phyloP scores from a whole-genome alignment of 148 eudicot genomes.

The Fagopyrum esculentum region DNA sequence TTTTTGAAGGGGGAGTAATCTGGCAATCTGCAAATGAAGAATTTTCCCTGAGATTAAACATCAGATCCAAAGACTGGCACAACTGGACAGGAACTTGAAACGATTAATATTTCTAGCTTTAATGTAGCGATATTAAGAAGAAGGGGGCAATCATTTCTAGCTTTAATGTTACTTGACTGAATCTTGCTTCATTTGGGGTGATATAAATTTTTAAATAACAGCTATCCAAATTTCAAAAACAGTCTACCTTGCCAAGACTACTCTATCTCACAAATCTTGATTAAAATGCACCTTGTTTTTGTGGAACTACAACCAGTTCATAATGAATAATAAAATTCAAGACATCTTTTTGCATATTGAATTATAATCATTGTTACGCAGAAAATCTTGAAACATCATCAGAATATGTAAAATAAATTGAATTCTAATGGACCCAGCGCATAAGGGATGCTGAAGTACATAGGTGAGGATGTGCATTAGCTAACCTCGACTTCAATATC shows the following conservation, averaged over 20 bases:
- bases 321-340: background rate
- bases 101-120: background rate
- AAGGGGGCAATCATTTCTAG: background rate
- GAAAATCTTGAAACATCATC: background rate
- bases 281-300: background rate
- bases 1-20: conserved; percentile 76
- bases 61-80: background rate
- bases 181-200: background rate
- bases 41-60: background rate
- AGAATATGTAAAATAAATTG: background rate
- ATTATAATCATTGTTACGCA: background rate
- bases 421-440: background rate
- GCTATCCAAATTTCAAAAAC: background rate
- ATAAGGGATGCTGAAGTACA: background rate
- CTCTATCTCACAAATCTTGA: background rate
- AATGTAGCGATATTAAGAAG: background rate
- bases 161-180: background rate
- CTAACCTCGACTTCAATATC: conserved; percentile 86
- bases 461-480: background rate
- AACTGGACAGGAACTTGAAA: background rate
- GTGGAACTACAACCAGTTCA: background rate
- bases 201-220: background rate
- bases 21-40: conserved; percentile 43
- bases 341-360: background rate
- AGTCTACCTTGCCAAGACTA: background rate